Evolutionary conservation across 2,329 filamentous ascomycete species (phyloP).

Genomic region (Hymenoscyphus repandus): DNA sequence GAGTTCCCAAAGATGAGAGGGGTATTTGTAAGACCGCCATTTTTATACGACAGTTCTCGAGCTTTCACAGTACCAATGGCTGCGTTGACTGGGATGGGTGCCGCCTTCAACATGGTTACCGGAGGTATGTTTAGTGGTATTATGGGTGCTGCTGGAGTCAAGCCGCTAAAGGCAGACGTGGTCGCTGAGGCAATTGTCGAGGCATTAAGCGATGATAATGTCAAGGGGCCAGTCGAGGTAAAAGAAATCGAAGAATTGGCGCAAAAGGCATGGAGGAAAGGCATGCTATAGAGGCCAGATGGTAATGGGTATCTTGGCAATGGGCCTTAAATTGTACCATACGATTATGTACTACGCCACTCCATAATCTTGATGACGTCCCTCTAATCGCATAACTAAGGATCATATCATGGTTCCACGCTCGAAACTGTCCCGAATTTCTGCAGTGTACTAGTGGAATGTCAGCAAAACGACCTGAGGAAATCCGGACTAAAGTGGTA

Average conservation of each 20-base stretch:
- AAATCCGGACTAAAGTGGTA: not conserved
- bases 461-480: constrained; percentile 20
- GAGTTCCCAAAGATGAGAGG: constrained; percentile 71
- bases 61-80: constrained; percentile 82
- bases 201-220: constrained; percentile 67
- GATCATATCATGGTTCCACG: constrained; percentile 84
- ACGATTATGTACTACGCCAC: constrained; percentile 11
- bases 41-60: constrained; percentile 82
- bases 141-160: constrained; percentile 76
- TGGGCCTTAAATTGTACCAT: not conserved
- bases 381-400: constrained; percentile 4
- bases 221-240: constrained; percentile 72
- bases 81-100: constrained; percentile 66
- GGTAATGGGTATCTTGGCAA: not conserved
- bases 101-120: constrained; percentile 70
- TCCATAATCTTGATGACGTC: not conserved
- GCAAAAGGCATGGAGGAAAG: constrained; percentile 78
- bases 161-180: constrained; percentile 80
- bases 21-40: constrained; percentile 78
- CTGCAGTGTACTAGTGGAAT: constrained; percentile 69
- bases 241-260: constrained; percentile 77
- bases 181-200: constrained; percentile 90
- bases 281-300: constrained; percentile 60
- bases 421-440: constrained; percentile 97
- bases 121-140: constrained; percentile 70